Evolutionary conservation across 768 basidiomycete species (phyloP).

Genomic region (Cytidiella melzeri): DNA sequence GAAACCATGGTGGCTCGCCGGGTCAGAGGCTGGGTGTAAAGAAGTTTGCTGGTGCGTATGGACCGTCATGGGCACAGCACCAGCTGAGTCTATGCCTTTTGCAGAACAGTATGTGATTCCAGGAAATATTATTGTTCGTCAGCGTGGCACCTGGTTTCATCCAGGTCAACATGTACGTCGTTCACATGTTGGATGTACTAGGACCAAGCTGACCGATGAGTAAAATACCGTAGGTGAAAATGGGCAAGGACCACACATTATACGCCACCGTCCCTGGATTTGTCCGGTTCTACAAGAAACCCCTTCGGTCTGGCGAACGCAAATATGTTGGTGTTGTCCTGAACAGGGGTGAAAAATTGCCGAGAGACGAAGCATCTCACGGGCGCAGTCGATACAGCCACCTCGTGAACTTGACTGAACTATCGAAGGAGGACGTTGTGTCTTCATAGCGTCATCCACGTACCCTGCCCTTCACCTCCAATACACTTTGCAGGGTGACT

Average conservation of each 20-base stretch:
- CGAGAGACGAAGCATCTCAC: conserved; percentile 62
- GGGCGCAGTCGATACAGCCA: conserved; percentile 88
- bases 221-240: conserved; percentile 62
- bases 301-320: conserved; percentile 66
- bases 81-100: neutral
- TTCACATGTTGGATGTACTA: neutral
- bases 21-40: conserved; percentile 94
- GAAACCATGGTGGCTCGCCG: conserved; percentile 89
- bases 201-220: neutral
- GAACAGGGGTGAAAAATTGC: conserved; percentile 77
- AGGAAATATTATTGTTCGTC: conserved; percentile 94
- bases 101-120: conserved; percentile 88
- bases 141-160: conserved; percentile 89
- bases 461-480: no score
- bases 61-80: neutral
- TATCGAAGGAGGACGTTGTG: conserved; percentile 13
- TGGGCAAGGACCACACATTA: conserved; percentile 93
- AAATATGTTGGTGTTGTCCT: conserved; percentile 82
- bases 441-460: no score
- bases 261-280: conserved; percentile 87
- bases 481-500: no score
- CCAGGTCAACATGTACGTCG: conserved; percentile 83
- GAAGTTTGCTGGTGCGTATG: conserved; percentile 80
- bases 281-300: conserved; percentile 89
- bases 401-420: conserved; percentile 55